Base-by-base conservation (phyloP, 768 basidiomycete genomes). In the Mycena capillaripes region DNA sequence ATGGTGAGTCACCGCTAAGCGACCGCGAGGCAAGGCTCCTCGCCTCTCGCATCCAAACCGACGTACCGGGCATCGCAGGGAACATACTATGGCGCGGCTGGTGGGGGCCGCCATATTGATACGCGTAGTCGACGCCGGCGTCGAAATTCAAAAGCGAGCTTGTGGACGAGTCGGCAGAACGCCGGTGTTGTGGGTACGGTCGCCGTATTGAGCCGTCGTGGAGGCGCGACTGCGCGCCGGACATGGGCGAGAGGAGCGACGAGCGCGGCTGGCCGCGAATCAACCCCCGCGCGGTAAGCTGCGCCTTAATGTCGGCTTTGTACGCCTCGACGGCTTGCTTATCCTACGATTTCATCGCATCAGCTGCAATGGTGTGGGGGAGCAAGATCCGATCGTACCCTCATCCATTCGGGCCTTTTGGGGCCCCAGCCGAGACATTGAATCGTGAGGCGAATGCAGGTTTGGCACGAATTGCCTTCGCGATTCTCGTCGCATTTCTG, bases 401-500 rank as follows among this genome's bases (percentile, higher is more conserved):
- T 84, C 93, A 95, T 94, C 94, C 94, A 95, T 67, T 95, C 94
- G n/a, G 94, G 95, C 61, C 95, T 89, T 78, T 89, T 92, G 10
- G 91, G 85, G 4, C 95, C 95, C 95, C 95, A 96, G 16, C 95
- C 95, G 5, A 96, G 85, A 81, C 95, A 96, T 61, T 92, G 87
- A 77, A 96, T 94, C 57, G 91, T 92, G 42, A 96, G 86, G 60
- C 95, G 92, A 70, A 89, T 87, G 80, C 95, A 96, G 1, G 95
- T 96, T 76, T 89, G 87, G 82, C 94, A 96, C 3, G 94, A 92
- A 81, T 93, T 90, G 71, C 90, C 91, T 78, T 93, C 91, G 74
- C 93, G 90, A 75, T 94, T 91, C 77, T 96, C 94, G 80, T 96
- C 94, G 81, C 94, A 96, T 93, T 96, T 96, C 94, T 95, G 69